Percentiles rank a stretch among this genome's conserved stretches.
Evolutionary conservation across 768 basidiomycete species (phyloP).

Genomic region (Scleroderma citrinum): DNA sequence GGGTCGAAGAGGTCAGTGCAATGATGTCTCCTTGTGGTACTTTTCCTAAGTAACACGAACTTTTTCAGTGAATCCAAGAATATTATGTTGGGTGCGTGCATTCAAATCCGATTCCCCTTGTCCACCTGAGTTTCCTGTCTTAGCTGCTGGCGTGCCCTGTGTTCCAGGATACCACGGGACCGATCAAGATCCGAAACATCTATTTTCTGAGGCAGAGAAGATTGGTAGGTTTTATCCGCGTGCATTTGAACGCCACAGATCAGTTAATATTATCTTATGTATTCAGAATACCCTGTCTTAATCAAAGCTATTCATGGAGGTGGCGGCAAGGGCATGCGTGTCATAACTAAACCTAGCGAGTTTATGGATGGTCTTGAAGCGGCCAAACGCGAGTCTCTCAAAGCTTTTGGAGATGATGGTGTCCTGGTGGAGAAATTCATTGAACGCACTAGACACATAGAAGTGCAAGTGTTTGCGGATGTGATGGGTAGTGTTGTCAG

Average conservation of each 20-base stretch:
- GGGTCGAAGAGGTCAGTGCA: conserved; percentile 79
- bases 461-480: conserved; percentile 94
- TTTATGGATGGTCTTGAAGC: conserved; percentile 78
- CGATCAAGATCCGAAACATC: conserved; percentile 68
- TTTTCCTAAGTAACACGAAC: not conserved
- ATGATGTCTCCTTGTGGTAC: not conserved
- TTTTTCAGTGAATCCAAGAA: conserved; percentile 83
- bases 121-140: conserved; percentile 9
- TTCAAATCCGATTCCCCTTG: not conserved
- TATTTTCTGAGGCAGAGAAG: conserved; percentile 60
- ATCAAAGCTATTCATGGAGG: conserved; percentile 98
- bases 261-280: not conserved
- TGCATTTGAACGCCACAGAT: not conserved
- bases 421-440: conserved; percentile 91
- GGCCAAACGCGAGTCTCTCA: conserved; percentile 85
- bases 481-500: conserved; percentile 74
- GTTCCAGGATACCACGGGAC: conserved; percentile 91
- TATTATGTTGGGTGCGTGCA: conserved; percentile 71
- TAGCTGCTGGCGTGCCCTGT: conserved; percentile 86
- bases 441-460: conserved; percentile 81
- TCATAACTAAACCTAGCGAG: conserved; percentile 57
- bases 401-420: conserved; percentile 81
- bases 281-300: conserved; percentile 76
- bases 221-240: conserved; percentile 46
- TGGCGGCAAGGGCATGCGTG: conserved; percentile 94